Base-by-base conservation (phyloP, 495 filamentous ascomycete species). In the Penicillium coffeae region DNA sequence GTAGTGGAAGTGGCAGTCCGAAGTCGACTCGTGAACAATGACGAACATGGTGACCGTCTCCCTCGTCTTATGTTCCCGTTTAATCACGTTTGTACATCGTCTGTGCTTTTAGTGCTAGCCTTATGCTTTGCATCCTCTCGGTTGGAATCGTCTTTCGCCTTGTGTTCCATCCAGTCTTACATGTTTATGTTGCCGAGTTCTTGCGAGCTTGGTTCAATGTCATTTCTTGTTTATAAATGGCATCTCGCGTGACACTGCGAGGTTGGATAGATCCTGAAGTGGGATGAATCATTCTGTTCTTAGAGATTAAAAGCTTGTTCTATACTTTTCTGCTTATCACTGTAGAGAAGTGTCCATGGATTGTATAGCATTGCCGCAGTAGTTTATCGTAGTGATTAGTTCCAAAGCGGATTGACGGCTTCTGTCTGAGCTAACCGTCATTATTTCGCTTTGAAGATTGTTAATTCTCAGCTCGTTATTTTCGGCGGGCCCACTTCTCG, bases 1-100 rank as follows among this genome's bases (percentile, higher is more conserved):
- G 68, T 16, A 74, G 70, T 47, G 68, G 68, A 25, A 73, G 64
- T 51, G 72, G 68, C 46, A 76, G 73, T 64, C 72, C 74, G 35
- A 64, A 63, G 48, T 73, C 72, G 48, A 56, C 60, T 3, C 63
- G 58, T 42, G 69, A 64, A 36, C 67, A 27, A 66, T 30, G 25
- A 30, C n/a, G 50, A 55, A 41, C 8, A 27, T 41, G 33, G 6
- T 40, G 27, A 42, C 25, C 16, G 40, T 42, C 27, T n/a, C n/a
- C 9, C 9, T 47, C 15, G 30, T 51, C 49, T 47, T 19, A 14
- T 41, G 25, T 36, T 40, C n/a, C n/a, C 10, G 25, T 30, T 30
- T 30, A 25, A 15, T 36, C 22, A 12, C 3, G 41, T 49, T 30
- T 51, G 25, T 10, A 10, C 10, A 30, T 50, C 19, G 33, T 44